Percentiles rank a stretch among this genome's conserved stretches.
Evolutionary conservation across 257 asterid genomes (phyloP).

Genomic region (Solanum sitiens): DNA sequence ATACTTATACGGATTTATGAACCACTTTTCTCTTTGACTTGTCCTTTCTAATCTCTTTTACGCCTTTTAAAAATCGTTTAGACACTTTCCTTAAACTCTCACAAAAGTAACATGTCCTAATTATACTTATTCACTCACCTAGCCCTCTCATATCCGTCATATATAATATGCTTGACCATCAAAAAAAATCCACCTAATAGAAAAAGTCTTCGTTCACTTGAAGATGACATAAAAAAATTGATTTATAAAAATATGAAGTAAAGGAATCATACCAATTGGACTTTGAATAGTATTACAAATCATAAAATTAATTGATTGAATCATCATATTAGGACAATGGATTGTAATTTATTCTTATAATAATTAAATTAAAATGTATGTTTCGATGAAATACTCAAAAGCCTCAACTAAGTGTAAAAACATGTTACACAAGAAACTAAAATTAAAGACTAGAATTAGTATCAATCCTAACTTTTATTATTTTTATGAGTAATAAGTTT

Average conservation of each 20-base stretch:
- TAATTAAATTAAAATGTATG: not conserved
- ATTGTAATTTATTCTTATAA: not conserved
- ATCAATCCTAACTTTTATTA: not conserved
- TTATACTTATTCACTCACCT: too few relatives aligned
- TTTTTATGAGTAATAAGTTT: not conserved
- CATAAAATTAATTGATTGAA: not conserved
- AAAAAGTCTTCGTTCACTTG: not conserved
- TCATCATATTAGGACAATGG: not conserved
- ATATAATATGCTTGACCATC: too few relatives aligned
- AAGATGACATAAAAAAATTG: too few relatives aligned
- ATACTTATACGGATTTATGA: too few relatives aligned
- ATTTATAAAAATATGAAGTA: not conserved
- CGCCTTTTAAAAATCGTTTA: too few relatives aligned
- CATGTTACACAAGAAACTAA: not conserved
- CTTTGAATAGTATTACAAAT: not conserved
- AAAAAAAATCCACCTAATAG: not conserved
- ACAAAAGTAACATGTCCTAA: too few relatives aligned
- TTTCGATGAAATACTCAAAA: not conserved
- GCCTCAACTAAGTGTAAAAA: not conserved
- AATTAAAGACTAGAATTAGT: not conserved
- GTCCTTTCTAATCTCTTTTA: accelerated
- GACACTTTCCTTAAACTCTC: too few relatives aligned
- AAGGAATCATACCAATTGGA: not conserved
- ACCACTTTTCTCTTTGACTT: too few relatives aligned
- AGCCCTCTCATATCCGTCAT: too few relatives aligned